These are phyloP conservation scores for sunflower (Helianthus annuus) DNA, from an alignment of 129 eudicot genomes.

Conservation along the genomic window DNA sequence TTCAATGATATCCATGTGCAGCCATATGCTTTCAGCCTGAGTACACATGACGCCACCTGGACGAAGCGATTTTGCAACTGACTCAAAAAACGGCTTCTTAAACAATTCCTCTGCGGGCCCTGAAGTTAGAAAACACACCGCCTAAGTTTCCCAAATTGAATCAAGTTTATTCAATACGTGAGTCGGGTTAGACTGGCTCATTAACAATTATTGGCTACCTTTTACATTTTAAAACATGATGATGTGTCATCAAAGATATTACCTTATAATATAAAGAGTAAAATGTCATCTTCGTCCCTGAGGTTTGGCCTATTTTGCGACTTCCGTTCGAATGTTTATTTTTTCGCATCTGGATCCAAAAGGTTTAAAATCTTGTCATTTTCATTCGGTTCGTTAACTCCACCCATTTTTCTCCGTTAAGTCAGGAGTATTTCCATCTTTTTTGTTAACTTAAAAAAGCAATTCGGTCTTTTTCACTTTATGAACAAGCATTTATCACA, in stretches of 20 bases:
- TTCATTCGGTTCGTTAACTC: too few species aligned
- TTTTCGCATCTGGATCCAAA: too few species aligned
- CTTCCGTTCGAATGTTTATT: too few species aligned
- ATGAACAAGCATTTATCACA: too few species aligned
- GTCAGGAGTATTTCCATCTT: too few species aligned
- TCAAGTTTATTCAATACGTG: background rate
- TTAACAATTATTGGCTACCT: background rate
- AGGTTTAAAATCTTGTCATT: too few species aligned
- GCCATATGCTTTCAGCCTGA: slow-evolving; percentile 99
- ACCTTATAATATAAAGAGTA: background rate
- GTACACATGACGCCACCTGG: slow-evolving; percentile 99
- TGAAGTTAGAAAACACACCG: slow-evolving; percentile 27
- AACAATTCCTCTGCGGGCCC: slow-evolving; percentile 98
- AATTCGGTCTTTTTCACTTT: too few species aligned
- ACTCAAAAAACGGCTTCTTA: slow-evolving; percentile 90
- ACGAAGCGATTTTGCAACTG: slow-evolving; percentile 89
- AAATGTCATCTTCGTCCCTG: too few species aligned
- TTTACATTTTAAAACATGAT: background rate
- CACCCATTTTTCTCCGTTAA: too few species aligned
- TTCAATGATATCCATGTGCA: slow-evolving; percentile 98
- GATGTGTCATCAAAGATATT: background rate
- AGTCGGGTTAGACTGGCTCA: background rate
- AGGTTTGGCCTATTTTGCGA: too few species aligned
- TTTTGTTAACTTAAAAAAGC: too few species aligned
- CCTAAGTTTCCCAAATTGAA: slow-evolving; percentile 11